These are phyloP conservation scores for Maudiozyma turicensis DNA, from an alignment of 805 yeast genomes.

Conservation along the genomic window DNA sequence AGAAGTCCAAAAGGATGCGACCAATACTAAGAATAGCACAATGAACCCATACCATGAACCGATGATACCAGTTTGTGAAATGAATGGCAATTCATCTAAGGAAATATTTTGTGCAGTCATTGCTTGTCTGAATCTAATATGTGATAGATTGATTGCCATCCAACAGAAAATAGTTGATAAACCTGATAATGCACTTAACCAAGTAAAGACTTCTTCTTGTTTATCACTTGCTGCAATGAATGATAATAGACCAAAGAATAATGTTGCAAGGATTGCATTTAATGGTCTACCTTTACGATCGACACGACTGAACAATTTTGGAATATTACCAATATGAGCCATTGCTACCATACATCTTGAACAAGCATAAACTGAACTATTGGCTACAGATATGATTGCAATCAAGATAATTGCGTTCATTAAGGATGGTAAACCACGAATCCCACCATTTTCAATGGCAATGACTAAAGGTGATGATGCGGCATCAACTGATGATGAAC, in stretches of 20 bases:
- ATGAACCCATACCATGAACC: conserved; percentile 53
- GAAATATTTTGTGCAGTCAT: conserved; percentile 46
- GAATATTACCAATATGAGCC: conserved; percentile 58
- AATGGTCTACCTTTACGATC: conserved; percentile 75
- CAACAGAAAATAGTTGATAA: conserved; percentile 45
- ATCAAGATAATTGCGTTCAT: conserved; percentile 63
- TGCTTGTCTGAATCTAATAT: conserved; percentile 47
- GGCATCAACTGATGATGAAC: conserved; percentile 43
- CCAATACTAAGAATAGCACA: conserved; percentile 46
- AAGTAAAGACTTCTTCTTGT: conserved; percentile 41
- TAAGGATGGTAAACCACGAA: conserved; percentile 55
- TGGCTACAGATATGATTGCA: conserved; percentile 64
- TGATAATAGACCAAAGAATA: conserved; percentile 46
- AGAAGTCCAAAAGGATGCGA: conserved; percentile 74
- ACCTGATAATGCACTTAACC: conserved; percentile 47
- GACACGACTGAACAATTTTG: conserved; percentile 51
- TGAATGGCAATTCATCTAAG: conserved; percentile 52
- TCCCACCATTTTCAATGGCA: conserved; percentile 58
- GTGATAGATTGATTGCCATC: conserved; percentile 43
- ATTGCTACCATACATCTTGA: conserved; percentile 60
- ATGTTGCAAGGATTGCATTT: conserved; percentile 49
- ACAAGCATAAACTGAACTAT: conserved; percentile 60
- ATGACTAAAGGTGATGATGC: conserved; percentile 69
- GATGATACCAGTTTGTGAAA: conserved; percentile 50
- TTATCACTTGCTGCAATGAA: conserved; percentile 43